Percentiles rank a stretch among this genome's conserved stretches.
These are phyloP conservation scores for Hanseniaspora sp. DNA, from an alignment of 1,139 yeast species.

Conservation along the genomic window DNA sequence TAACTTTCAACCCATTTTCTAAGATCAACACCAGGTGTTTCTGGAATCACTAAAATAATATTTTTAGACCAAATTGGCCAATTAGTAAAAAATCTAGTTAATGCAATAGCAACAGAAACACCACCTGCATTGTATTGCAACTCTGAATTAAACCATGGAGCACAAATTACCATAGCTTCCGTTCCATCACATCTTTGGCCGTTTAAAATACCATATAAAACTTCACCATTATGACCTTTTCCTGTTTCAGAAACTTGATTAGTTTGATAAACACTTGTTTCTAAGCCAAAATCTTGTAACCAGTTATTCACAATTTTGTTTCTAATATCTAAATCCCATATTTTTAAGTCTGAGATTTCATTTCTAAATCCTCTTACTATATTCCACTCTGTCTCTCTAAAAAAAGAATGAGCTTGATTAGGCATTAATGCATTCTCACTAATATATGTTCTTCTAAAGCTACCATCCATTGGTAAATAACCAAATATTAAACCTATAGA, in stretches of 20 bases:
- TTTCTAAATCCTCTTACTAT: slow-evolving; percentile 69
- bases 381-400: slow-evolving; percentile 92
- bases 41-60: slow-evolving; percentile 73
- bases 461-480: slow-evolving; percentile 66
- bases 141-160: slow-evolving; percentile 69
- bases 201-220: slow-evolving; percentile 74
- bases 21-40: slow-evolving; percentile 56
- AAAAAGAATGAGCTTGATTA: slow-evolving; percentile 84
- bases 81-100: slow-evolving; percentile 67
- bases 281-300: slow-evolving; percentile 60
- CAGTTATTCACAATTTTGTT: slow-evolving; percentile 44
- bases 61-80: slow-evolving; percentile 96
- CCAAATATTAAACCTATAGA: slow-evolving; percentile 60
- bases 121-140: slow-evolving; percentile 65
- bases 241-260: slow-evolving; percentile 20
- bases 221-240: slow-evolving; percentile 29
- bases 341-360: slow-evolving; percentile 33
- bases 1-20: slow-evolving; percentile 92
- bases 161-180: slow-evolving; percentile 82
- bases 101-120: slow-evolving; percentile 55
- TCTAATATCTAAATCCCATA: slow-evolving; percentile 26
- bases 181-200: slow-evolving; percentile 95
- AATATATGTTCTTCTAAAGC: slow-evolving; percentile 69
- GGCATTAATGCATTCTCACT: slow-evolving; percentile 97
- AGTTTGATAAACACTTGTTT: slow-evolving; percentile 44